Evolutionary conservation across 2,329 filamentous ascomycete genomes (phyloP).

Genomic region (Colletotrichum godetiae): DNA sequence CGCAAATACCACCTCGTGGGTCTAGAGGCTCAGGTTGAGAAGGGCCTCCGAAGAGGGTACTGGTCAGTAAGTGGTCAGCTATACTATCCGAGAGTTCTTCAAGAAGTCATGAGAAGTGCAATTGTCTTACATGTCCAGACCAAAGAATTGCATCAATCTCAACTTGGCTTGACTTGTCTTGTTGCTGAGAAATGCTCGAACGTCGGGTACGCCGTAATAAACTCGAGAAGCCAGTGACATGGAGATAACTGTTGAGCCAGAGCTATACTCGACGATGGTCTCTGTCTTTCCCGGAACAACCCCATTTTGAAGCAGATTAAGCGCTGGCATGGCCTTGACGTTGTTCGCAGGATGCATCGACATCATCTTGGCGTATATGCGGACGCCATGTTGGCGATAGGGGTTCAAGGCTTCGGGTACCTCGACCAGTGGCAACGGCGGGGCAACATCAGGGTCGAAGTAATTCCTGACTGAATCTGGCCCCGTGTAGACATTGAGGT

Average conservation of each 20-base stretch:
- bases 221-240: conserved; percentile 66
- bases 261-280: conserved; percentile 70
- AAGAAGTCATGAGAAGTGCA: not conserved
- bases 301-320: conserved; percentile 60
- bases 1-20: conserved; percentile 63
- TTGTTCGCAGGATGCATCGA: conserved; percentile 73
- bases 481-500: conserved; percentile 67
- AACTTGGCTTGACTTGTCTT: conserved; percentile 66
- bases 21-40: conserved; percentile 67
- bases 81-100: too few species aligned
- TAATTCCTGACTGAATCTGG: conserved; percentile 67
- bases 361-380: conserved; percentile 76
- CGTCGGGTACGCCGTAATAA: conserved; percentile 61
- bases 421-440: conserved; percentile 71
- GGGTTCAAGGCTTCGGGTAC: conserved; percentile 68
- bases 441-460: conserved; percentile 67
- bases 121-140: conserved; percentile 58
- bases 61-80: conserved; percentile 33
- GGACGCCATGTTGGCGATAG: conserved; percentile 65
- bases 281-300: conserved; percentile 56
- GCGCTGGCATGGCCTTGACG: conserved; percentile 71
- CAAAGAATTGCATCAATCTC: conserved; percentile 69
- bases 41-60: conserved; percentile 68
- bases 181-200: conserved; percentile 67
- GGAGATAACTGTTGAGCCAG: conserved; percentile 71